Conservation (phyloP, 2,329 filamentous ascomycete species). For the Diaporthe batatas region DNA sequence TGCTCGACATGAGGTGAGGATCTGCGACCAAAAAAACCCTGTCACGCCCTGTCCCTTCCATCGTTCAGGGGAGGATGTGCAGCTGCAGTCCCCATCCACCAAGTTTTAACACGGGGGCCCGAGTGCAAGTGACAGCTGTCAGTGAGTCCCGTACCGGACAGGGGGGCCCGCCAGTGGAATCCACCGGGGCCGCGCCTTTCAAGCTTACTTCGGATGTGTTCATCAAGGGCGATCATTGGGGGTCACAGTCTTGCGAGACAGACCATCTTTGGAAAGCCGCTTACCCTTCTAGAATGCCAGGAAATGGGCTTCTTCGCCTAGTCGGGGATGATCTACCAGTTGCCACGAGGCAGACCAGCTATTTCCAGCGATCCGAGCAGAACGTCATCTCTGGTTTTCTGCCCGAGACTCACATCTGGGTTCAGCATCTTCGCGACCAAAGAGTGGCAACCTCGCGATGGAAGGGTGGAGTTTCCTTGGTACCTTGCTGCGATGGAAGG, state of each 20-base stretch:
- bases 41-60: neutral
- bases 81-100: neutral
- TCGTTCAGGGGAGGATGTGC: constrained; percentile 3
- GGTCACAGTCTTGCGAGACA: constrained; percentile 10
- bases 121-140: constrained; percentile 41
- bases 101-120: constrained; percentile 23
- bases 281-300: constrained; percentile 16
- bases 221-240: constrained; percentile 30
- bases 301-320: constrained; percentile 1
- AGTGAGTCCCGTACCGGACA: constrained; percentile 34
- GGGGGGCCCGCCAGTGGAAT: constrained; percentile 19
- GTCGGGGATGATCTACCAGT: constrained; percentile 18
- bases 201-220: constrained; percentile 34
- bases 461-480: neutral
- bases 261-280: constrained; percentile 8
- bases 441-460: neutral
- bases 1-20: constrained; percentile 21
- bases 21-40: neutral
- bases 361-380: constrained; percentile 1
- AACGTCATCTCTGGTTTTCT: constrained; percentile 22
- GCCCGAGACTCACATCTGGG: neutral
- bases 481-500: neutral
- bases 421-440: neutral
- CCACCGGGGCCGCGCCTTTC: constrained; percentile 36
- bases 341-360: neutral